These are phyloP conservation scores for Salix viminalis DNA, from an alignment of 345 rosid genomes.

Conservation along the genomic window DNA sequence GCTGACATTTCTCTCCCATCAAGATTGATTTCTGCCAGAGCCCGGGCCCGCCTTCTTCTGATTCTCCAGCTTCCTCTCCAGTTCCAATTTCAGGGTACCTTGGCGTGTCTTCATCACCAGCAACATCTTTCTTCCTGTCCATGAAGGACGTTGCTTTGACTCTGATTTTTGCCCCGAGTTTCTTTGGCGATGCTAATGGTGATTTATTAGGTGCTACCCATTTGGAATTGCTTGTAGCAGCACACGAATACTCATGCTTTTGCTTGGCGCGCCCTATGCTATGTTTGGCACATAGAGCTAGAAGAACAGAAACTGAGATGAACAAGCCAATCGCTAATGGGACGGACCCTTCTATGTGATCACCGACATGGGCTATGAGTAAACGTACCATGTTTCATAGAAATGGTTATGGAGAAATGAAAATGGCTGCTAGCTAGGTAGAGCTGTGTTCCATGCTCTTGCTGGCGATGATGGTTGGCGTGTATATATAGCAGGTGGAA, in stretches of 20 bases:
- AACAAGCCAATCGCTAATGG: constrained; percentile 16
- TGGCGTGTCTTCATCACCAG: not conserved
- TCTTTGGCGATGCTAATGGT: constrained; percentile 15
- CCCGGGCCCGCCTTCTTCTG: not conserved
- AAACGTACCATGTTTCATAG: constrained; percentile 17
- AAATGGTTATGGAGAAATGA: not conserved
- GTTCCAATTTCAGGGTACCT: not conserved
- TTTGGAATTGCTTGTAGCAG: not conserved
- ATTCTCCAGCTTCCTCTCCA: not conserved
- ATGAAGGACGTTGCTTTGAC: not conserved
- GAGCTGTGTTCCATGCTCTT: not conserved
- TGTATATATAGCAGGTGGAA: not conserved
- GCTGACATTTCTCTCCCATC: constrained; percentile 15
- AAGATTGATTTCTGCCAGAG: constrained; percentile 18
- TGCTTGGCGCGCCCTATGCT: not conserved
- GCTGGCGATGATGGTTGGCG: not conserved
- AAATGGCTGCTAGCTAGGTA: not conserved
- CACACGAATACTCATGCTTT: not conserved
- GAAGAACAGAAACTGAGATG: constrained; percentile 17
- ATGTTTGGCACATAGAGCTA: constrained; percentile 26
- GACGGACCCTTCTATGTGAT: not conserved
- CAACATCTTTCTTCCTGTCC: not conserved
- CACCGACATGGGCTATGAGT: not conserved
- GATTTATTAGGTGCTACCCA: not conserved
- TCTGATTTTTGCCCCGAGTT: not conserved